phyloP scores from a whole-genome alignment of 2,329 filamentous ascomycete genomes.

The Claviceps quebecensis region DNA sequence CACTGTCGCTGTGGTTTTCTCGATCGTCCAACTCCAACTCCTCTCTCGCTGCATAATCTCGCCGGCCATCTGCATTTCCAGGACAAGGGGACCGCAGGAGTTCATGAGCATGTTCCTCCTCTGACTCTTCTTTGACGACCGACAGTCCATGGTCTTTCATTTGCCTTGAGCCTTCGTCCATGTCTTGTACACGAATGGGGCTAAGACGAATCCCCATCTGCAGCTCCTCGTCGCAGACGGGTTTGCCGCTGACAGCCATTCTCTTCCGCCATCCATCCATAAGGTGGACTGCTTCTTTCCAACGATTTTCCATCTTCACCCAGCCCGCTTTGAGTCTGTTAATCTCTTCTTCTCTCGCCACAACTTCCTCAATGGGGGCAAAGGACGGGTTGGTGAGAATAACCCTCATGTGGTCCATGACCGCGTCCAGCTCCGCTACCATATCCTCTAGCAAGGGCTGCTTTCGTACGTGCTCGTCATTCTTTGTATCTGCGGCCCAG shows the following conservation, averaged over 20 bases:
- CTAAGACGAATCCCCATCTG: slow-evolving; percentile 54
- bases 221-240: slow-evolving; percentile 54
- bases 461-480: slow-evolving; percentile 18
- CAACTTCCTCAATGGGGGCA: slow-evolving; percentile 86
- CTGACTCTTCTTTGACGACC: slow-evolving; percentile 34
- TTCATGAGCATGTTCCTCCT: slow-evolving; percentile 14
- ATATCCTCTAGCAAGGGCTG: slow-evolving; percentile 47
- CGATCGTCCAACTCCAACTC: slow-evolving; percentile 6
- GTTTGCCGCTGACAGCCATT: slow-evolving; percentile 56
- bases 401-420: slow-evolving; percentile 67
- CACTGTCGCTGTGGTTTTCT: slow-evolving; percentile 21
- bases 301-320: slow-evolving; percentile 84
- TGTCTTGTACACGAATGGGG: slow-evolving; percentile 40
- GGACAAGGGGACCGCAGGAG: slow-evolving; percentile 16
- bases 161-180: slow-evolving; percentile 27
- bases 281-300: slow-evolving; percentile 78
- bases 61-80: slow-evolving; percentile 4
- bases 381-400: slow-evolving; percentile 93
- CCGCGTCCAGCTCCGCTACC: slow-evolving; percentile 56
- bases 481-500: slow-evolving; percentile 25
- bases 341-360: slow-evolving; percentile 86
- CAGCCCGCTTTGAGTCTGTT: slow-evolving; percentile 67
- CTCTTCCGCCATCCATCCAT: slow-evolving; percentile 86
- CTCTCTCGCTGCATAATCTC: slow-evolving; percentile 3
- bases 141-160: slow-evolving; percentile 24